Evolutionary conservation across 1,284 basidiomycete species (phyloP), one percentile per base, ranked within the genome.

Genomic region (Apiotrichum mycotoxinovorans): DNA sequence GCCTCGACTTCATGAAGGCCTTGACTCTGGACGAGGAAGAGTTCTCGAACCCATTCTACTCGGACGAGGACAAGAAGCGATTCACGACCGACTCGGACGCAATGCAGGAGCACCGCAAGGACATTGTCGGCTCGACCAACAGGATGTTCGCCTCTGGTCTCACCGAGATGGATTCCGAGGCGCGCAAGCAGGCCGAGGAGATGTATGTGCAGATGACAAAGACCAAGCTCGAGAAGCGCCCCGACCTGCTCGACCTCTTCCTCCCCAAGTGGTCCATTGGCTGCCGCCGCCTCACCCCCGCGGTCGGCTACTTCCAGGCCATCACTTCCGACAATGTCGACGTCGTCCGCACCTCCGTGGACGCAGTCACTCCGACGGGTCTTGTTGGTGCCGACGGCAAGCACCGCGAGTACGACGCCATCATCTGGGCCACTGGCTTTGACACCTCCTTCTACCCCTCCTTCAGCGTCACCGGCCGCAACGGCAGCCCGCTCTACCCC

Each of bases 241-340:
- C 55, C 12, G 50, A 51, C 30, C 38, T 65, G 27, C 59, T 66
- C 27, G 63, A 61, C 20, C 61, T 65, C 52, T 58, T 69, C 37
- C 65, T 66, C 17, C 52, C 57, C 34, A 54, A 58, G 37, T 58
- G 41, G 57, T 56, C 64, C 3, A 66, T 74, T 26, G 71, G 69
- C 1, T 75, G 71, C 56, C 61, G 58, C 25, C 57, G 72, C 4
- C 64, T 68, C 3, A 74, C 72, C 0, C 72, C 72, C 14, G 72
- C 69, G 1, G 65, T 66, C 22, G 71, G 71, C 11, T 74, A 70
- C 61, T 65, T 74, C 52, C 65, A 72, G 48, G 68, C 72, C 2
- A 48, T 74, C 20, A 55, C 60, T 14, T 52, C 58, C 38, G 56
- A 60, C 42, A 71, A 74, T 23, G 68, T 70, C 38, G 61, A 68